Percentiles rank a stretch among this genome's conserved stretches.
phyloP scores from a whole-genome alignment of 2,329 filamentous ascomycete species.

The Fusarium camptoceras region DNA sequence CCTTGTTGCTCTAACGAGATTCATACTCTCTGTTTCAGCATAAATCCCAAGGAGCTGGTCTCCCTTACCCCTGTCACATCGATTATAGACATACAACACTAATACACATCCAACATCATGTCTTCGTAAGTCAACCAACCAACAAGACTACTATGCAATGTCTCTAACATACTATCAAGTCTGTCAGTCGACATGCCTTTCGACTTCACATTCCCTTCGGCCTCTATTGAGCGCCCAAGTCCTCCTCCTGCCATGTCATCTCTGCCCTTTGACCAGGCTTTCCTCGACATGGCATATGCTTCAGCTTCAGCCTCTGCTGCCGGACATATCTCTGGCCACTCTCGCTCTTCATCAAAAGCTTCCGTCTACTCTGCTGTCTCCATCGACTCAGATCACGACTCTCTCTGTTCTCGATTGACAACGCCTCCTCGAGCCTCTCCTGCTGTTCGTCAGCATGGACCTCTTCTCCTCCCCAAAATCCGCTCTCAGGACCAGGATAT shows the following conservation, averaged over 20 bases:
- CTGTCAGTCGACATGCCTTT: slow-evolving; percentile 72
- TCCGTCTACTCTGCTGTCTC: slow-evolving; percentile 73
- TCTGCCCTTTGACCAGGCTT: slow-evolving; percentile 64
- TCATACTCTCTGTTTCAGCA: slow-evolving; percentile 27
- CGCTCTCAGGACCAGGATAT: slow-evolving; percentile 84
- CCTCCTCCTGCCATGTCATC: slow-evolving; percentile 53
- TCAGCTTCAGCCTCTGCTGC: slow-evolving; percentile 40
- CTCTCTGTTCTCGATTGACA: slow-evolving; percentile 73
- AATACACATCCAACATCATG: slow-evolving; percentile 46
- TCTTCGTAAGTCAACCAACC: slow-evolving; percentile 50
- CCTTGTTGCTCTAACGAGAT: slow-evolving; percentile 6
- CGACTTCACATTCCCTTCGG: slow-evolving; percentile 67
- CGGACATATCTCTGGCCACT: slow-evolving; percentile 60
- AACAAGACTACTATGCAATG: slow-evolving; percentile 2
- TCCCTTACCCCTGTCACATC: slow-evolving; percentile 34
- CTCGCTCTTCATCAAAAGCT: slow-evolving; percentile 72
- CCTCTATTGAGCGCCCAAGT: slow-evolving; percentile 49
- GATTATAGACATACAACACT: slow-evolving; percentile 36
- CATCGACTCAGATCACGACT: slow-evolving; percentile 68
- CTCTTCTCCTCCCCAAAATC: slow-evolving; percentile 86
- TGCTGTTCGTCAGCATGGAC: slow-evolving; percentile 82
- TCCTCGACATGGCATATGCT: slow-evolving; percentile 65
- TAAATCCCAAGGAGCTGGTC: slow-evolving; percentile 40
- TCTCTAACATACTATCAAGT: slow-evolving; percentile 54
- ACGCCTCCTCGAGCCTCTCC: slow-evolving; percentile 75